phyloP scores from a whole-genome alignment of 164 flowering plant genomes.

The Stephania cephalantha region DNA sequence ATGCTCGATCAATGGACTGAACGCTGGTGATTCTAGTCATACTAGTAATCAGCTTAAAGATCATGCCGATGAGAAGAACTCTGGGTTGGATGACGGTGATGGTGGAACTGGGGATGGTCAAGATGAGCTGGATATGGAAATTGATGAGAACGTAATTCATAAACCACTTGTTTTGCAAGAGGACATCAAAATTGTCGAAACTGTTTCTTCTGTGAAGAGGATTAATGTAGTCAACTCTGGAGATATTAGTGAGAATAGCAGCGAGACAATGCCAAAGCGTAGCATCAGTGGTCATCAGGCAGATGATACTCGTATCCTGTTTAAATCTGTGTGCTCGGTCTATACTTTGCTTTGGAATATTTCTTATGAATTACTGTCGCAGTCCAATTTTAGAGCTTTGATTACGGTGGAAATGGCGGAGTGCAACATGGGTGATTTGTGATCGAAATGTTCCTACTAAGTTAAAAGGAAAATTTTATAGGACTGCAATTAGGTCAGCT shows the following conservation, averaged over 20 bases:
- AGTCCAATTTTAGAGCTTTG: background rate
- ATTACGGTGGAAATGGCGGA: background rate
- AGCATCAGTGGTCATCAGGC: conserved; percentile 12
- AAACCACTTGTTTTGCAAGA: conserved; percentile 16
- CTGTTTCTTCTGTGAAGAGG: conserved; percentile 20
- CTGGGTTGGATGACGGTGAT: conserved; percentile 10
- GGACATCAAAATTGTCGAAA: conserved; percentile 25
- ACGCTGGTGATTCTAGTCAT: conserved; percentile 20
- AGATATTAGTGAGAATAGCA: conserved; percentile 31
- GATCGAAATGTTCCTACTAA: too few species aligned
- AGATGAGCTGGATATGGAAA: conserved; percentile 8
- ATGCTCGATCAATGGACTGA: conserved; percentile 15
- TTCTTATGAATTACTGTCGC: background rate
- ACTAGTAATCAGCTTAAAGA: conserved; percentile 18
- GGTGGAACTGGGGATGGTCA: conserved; percentile 20
- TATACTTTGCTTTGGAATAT: background rate
- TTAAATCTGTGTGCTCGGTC: conserved; percentile 6
- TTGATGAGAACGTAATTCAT: conserved; percentile 23
- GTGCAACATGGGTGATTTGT: too few species aligned
- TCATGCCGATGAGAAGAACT: conserved; percentile 18
- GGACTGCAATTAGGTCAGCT: too few species aligned
- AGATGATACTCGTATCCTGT: conserved; percentile 45
- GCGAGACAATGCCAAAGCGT: conserved; percentile 17
- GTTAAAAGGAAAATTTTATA: too few species aligned
- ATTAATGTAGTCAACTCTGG: conserved; percentile 13